Conservation (phyloP, 352 stramenopile species). For the Globisporangium spiculum region DNA sequence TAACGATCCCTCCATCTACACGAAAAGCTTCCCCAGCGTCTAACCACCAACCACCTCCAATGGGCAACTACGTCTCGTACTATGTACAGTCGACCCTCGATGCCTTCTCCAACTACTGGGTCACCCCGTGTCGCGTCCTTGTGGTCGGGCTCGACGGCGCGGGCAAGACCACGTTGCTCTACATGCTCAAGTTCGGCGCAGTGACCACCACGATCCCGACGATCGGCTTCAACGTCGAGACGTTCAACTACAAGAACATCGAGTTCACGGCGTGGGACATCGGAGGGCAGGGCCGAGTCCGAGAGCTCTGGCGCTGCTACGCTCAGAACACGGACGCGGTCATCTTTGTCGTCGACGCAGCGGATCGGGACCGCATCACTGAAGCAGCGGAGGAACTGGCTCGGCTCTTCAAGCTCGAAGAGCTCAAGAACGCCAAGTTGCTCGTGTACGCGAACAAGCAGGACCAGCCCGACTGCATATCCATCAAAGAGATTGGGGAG, state of each 20-base stretch:
- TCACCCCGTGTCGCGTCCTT: constrained; percentile 46
- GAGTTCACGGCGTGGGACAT: constrained; percentile 83
- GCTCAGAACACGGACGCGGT: constrained; percentile 54
- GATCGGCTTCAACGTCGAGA: constrained; percentile 83
- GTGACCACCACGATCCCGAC: constrained; percentile 68
- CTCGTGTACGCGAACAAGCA: constrained; percentile 51
- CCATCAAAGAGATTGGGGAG: too few relatives aligned
- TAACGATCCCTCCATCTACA: too few relatives aligned
- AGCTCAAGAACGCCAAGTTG: constrained; percentile 32
- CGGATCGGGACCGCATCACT: constrained; percentile 43
- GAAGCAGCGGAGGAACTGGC: constrained; percentile 39
- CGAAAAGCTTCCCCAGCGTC: too few relatives aligned
- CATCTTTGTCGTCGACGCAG: constrained; percentile 85
- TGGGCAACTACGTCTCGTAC: constrained; percentile 32
- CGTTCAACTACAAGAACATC: constrained; percentile 66
- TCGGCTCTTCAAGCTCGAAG: constrained; percentile 36
- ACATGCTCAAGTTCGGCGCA: constrained; percentile 75
- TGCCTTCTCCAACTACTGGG: constrained; percentile 30
- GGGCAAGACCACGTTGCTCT: constrained; percentile 95
- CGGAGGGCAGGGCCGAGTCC: constrained; percentile 65
- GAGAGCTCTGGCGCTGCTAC: constrained; percentile 75
- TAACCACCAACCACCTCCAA: constrained; percentile 7
- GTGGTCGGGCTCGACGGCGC: constrained; percentile 92
- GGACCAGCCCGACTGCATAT: constrained; percentile 16
- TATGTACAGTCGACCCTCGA: constrained; percentile 32